Base-by-base conservation (phyloP, 352 stramenopile species). In the Globisporangium viniferum region DNA sequence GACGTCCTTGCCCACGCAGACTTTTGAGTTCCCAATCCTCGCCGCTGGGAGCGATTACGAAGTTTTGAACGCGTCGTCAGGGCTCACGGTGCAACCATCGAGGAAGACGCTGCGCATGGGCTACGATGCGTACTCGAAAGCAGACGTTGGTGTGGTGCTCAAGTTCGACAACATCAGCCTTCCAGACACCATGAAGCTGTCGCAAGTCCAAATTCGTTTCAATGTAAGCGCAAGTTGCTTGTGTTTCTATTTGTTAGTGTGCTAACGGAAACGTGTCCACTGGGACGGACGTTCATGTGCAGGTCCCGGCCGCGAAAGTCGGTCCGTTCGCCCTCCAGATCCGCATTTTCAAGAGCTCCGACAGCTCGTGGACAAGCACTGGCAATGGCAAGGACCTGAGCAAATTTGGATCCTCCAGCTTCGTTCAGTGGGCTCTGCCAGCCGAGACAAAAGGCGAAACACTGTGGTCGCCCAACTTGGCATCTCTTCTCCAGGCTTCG, bases 291-390 rank as follows among this genome's bases (percentile, higher is more conserved):
- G 22, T n/a, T 39, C 3, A 64, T 39, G 55, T 6, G 15, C 33
- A 67, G 62, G 51, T 67, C 29, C 75, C 81, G 7, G 78, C 78
- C 3, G 73, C 73, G 29, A 71, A 73, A 60, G 68, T 84, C 31
- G 81, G 81, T 9, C 81, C 81, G 0, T 82, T 87, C 56, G 49
- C 46, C 4, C 56, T 89, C 0, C 61, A 81, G 65, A 73, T 89
- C 48, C 74, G 74, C 51, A 58, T 75, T 3, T 15, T 83, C 6
- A 71, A 73, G 24, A 22, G n/a, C 1, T 60, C 68, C 53, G 29
- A 20, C 2, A 27, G 22, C 59, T 71, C 36, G 36, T 79, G 15
- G 67, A 39, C 20, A 22, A 51, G 20, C 10, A 20, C 2, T 18
- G 20, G 33, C 29, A 67, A 22, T 39, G 54, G 2, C 10, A 44